Base-by-base conservation (phyloP, 2,329 filamentous ascomycete species). In the Pseudonectria foliicola region DNA sequence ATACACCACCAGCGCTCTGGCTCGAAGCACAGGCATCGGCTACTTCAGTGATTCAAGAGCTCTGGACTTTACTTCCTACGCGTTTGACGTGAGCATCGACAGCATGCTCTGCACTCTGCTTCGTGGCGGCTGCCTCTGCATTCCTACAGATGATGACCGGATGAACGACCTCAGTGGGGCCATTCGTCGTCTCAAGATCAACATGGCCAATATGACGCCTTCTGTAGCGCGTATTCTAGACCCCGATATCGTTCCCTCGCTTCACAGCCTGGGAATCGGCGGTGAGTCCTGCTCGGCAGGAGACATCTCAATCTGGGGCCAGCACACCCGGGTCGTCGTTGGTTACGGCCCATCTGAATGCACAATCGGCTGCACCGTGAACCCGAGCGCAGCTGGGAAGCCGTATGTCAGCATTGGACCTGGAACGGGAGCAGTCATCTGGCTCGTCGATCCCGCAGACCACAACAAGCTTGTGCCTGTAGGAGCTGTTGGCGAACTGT, bases 51-150 rank as follows among this genome's bases (percentile, higher is more conserved):
- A 57, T n/a, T 64, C 63, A 2, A 59, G 64, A 10, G 62, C 65
- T 4, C 59, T 69, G 16, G 64, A 70, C 38, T 70, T 69, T 34
- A 63, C 64, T 2, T 67, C 68, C 1, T 73, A 74, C 40, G 70
- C 70, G 2, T 75, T 74, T 33, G 71, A 75, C 32, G 68, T 71
- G 28, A 69, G 68, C 31, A 65, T 74, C n/a, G 64, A 67, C 37
- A 70, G 70, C 40, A 73, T 74, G 54, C 64, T 71, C 12, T 71
- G 66, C 37, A 72, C 71, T 0, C 60, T 75, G 6, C 60, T 66
- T 14, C 55, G 59, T 3, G 71, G 71, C 12, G 71, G 68, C 4
- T 71, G 68, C 33, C 60, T 74, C 3, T 73, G 70, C 39, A 70
- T 76, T 10, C 70, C 72, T 0, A 73, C 70, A 0, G 72, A 77